A percentile compares a stretch with the other conserved stretches of the same genome.
These are phyloP conservation scores for Paracoccidioides brasiliensis DNA, from an alignment of 2,329 filamentous ascomycete genomes.

Conservation along the genomic window DNA sequence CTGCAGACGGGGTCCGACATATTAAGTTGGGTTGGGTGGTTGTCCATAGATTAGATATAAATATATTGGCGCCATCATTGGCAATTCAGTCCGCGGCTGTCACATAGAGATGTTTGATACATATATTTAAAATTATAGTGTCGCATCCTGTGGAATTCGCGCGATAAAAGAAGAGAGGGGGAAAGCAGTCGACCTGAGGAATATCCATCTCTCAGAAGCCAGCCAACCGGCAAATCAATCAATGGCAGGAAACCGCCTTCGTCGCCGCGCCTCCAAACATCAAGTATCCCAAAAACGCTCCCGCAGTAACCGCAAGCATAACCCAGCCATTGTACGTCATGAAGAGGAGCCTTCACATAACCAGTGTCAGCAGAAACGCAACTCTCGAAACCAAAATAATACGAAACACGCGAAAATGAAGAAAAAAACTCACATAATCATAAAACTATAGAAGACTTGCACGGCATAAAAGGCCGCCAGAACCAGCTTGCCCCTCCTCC, in stretches of 20 bases:
- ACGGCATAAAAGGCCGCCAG: conserved; percentile 77
- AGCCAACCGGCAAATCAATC: conserved; percentile 14
- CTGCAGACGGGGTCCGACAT: too few relatives aligned
- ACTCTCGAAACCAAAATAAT: too few relatives aligned
- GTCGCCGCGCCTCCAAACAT: conserved; percentile 62
- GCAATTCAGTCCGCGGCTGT: too few relatives aligned
- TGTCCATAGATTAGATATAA: too few relatives aligned
- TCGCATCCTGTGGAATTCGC: too few relatives aligned
- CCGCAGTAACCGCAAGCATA: conserved; percentile 81
- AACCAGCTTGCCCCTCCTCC: conserved; percentile 58
- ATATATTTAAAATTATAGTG: too few relatives aligned
- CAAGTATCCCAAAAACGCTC: conserved; percentile 79
- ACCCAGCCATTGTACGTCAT: conserved; percentile 99
- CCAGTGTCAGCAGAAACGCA: not conserved
- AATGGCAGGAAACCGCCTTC: conserved; percentile 90
- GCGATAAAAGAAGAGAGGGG: not conserved
- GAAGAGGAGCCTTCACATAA: conserved; percentile 64
- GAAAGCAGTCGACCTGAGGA: not conserved
- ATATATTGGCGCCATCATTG: too few relatives aligned
- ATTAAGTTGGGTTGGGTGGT: too few relatives aligned
- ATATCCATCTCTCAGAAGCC: not conserved
- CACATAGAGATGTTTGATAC: too few relatives aligned
- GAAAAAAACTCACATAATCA: conserved; percentile 74
- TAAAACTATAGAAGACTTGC: conserved; percentile 97
- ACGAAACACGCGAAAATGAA: not conserved